Conservation (phyloP, 306 rosid species). For the Prunus davidiana region DNA sequence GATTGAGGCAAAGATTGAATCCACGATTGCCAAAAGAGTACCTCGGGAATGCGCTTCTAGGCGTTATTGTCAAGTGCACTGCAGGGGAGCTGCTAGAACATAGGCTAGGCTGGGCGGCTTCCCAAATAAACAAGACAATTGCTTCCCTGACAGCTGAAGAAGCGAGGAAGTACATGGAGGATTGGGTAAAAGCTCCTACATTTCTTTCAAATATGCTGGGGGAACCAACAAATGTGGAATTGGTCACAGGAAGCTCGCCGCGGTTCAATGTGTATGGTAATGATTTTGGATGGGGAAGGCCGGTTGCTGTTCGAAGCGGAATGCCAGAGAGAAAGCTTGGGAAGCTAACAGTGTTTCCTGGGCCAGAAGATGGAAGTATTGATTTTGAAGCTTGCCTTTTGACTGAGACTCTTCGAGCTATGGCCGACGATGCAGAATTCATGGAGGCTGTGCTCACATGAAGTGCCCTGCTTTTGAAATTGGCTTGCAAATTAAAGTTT, state of each 20-base stretch:
- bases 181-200: conserved; percentile 1
- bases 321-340: neutral
- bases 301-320: conserved; percentile 40
- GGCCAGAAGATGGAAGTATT: conserved; percentile 40
- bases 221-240: neutral
- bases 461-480: neutral
- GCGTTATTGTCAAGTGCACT: neutral
- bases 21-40: neutral
- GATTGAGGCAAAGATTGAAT: neutral
- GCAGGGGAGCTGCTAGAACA: neutral
- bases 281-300: conserved; percentile 52
- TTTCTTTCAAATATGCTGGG: neutral
- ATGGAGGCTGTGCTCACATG: neutral
- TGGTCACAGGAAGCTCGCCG: conserved; percentile 34
- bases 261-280: conserved; percentile 41
- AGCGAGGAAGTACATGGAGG: neutral
- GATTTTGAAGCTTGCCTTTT: conserved; percentile 40
- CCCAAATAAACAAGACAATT: neutral
- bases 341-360: conserved; percentile 26
- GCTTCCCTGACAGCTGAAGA: conserved; percentile 3
- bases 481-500: neutral
- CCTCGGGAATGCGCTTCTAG: neutral
- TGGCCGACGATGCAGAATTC: conserved; percentile 29
- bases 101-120: neutral
- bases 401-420: conserved; percentile 17